Evolutionary conservation across 176 grass and related monocot species (phyloP).

Genomic region (Triticum turgidum): DNA sequence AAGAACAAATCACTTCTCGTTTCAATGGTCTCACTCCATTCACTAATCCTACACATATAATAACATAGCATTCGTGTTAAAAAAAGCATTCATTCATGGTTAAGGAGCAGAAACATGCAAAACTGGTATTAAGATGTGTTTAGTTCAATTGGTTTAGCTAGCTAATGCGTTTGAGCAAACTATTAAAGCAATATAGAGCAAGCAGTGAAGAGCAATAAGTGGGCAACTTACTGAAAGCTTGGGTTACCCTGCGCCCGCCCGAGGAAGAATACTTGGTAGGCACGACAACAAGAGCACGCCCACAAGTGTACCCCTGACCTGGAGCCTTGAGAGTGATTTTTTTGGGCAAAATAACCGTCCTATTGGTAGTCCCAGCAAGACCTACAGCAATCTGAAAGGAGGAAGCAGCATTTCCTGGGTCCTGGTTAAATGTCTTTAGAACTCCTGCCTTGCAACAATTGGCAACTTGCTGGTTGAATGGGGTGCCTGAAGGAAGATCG

Average conservation of each 20-base stretch:
- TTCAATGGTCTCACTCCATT: neutral
- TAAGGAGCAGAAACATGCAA: neutral
- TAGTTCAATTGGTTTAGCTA: too few relatives aligned
- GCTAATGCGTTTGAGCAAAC: conserved; percentile 10
- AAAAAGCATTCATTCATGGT: neutral
- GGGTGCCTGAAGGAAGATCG: conserved; percentile 65
- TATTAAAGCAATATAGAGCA: conserved; percentile 15
- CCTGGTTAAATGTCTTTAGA: conserved; percentile 59
- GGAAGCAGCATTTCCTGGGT: conserved; percentile 60
- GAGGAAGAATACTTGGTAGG: conserved; percentile 47
- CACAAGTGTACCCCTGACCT: conserved; percentile 76
- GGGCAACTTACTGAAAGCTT: conserved; percentile 71
- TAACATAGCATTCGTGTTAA: neutral
- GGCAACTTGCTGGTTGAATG: conserved; percentile 76
- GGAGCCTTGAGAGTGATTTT: conserved; percentile 76
- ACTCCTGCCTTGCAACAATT: conserved; percentile 88
- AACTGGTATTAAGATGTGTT: too few relatives aligned
- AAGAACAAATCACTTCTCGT: neutral
- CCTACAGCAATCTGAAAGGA: conserved; percentile 83
- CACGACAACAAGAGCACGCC: conserved; percentile 47
- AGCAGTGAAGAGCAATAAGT: conserved; percentile 19
- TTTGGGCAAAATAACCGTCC: conserved; percentile 59
- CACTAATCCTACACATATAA: conserved; percentile 13
- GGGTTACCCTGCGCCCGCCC: conserved; percentile 63
- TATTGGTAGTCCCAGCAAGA: conserved; percentile 69